Evolutionary conservation across 163 green algal species (phyloP), one percentile per base, ranked within the genome.

Genomic region (Volvox carteri): DNA sequence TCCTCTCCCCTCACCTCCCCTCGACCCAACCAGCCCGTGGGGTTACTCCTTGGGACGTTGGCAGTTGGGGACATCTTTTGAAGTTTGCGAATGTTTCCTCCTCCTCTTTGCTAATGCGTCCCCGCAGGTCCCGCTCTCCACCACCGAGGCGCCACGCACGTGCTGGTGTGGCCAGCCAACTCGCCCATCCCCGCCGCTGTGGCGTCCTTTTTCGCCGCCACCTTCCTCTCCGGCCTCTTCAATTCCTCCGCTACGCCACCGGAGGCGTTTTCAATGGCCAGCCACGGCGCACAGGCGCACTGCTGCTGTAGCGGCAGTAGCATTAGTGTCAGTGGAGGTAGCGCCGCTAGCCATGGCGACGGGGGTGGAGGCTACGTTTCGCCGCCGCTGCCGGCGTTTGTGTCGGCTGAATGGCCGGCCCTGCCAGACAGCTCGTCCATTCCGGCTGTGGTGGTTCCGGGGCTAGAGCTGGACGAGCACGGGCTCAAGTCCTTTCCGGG

Each of bases 251-350:
- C 94, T 12, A 92, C 88, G 0, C 30, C 96, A 12, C 70, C 92
- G 11, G 96, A 98, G 92, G 95, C 96, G 8, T 98, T 96, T 87
- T 93, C 92, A 1, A 44, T 97, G 0, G 95, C 95, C 35, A 85
- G 67, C 48, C 91, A 97, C 78, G 58, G 91, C 2, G 67, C 86
- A 16, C 88, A 94, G 50, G 90, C 90, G 25, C 90, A 94, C 67
- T 93, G 91, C 78, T 83, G 84, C 52, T 21, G 75, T 52, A 84
- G 30, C 75, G 68, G 75, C n/a, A 48, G 5, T 9, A 52, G 74
- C 4, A 73, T 16, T 7, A 73, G 44, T 70, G 33, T 62, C 65
- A 46, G 41, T 37, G 16, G 44, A 37, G 52, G 23, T 5, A 56
- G 52, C 74, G 25, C 16, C 33, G 41, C 12, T 33, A 23, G 11